Evolutionary conservation across 164 flowering plant species (phyloP).

Genomic region (Euptelea pleiosperma): DNA sequence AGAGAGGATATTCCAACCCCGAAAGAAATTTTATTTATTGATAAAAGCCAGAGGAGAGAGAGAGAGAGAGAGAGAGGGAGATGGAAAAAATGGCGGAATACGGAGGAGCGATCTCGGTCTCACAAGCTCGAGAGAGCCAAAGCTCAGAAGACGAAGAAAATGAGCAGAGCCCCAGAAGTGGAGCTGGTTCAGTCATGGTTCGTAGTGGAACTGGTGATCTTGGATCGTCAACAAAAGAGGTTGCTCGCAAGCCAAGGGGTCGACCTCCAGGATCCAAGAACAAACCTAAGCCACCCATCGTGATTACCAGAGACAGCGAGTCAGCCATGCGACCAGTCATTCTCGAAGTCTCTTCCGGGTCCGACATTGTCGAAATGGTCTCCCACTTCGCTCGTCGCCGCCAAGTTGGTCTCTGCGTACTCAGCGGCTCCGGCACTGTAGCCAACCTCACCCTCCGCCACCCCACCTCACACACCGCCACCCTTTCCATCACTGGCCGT

Average conservation of each 20-base stretch:
- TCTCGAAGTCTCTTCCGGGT: conserved; percentile 38
- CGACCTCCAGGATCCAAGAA: conserved; percentile 9
- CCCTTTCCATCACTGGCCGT: conserved; percentile 51
- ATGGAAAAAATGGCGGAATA: conserved; percentile 23
- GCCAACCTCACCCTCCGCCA: conserved; percentile 50
- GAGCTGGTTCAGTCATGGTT: background rate
- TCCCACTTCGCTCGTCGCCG: conserved; percentile 27
- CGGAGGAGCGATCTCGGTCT: conserved; percentile 13
- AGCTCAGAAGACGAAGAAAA: conserved; percentile 21
- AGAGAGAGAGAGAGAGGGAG: background rate
- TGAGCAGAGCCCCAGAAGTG: conserved; percentile 6
- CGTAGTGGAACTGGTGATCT: background rate
- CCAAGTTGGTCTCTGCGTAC: conserved; percentile 28
- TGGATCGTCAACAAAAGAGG: background rate
- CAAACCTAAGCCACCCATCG: conserved; percentile 32
- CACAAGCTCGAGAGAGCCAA: conserved; percentile 16
- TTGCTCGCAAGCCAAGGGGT: conserved; percentile 35
- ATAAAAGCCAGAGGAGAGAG: background rate
- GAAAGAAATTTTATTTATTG: too few relatives aligned
- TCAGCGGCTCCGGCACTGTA: conserved; percentile 27
- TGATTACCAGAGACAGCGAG: conserved; percentile 41
- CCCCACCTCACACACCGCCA: conserved; percentile 35
- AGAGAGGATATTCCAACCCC: too few relatives aligned
- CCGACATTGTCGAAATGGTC: conserved; percentile 41
- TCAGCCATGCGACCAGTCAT: conserved; percentile 39